Base-by-base conservation (phyloP, 768 basidiomycete species). In the Xanthoconium purpureum region DNA sequence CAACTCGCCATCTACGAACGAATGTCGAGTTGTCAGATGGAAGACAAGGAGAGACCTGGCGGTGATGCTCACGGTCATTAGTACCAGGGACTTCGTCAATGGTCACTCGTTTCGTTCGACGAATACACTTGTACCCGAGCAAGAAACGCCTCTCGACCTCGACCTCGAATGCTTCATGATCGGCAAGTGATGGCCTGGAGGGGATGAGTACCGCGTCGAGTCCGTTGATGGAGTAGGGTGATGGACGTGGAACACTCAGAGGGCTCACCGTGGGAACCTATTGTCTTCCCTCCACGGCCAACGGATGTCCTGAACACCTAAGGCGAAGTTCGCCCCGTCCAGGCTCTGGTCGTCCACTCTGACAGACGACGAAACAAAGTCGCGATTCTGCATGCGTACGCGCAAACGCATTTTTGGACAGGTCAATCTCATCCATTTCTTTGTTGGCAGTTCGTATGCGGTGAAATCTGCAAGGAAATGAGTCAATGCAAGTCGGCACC, bases 391-490 rank as follows among this genome's bases (percentile, higher is more conserved):
- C 0, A 13, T 38, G 7, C 57, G 59, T 24, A 67, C 54, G 28
- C 67, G 64, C 33, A 67, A 55, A 1, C 66, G 67, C 53, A 67
- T 50, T 42, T 44, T 69, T 29, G 66, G 67, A 12, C 47, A 47
- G 45, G 69, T 29, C n/a, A 64, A 3, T 12, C 24, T 55, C 53
- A 66, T 48, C 59, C 62, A 62, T 44, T 48, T 64, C 24, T 55
- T 60, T 10, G 65, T 54, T 1, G 66, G 66, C 2, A 67, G 30
- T 6, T 66, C 67, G 38, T 47, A 60, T 29, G 67, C 67, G 43
- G 53, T 64, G 52, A 67, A 69, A 28, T 64, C 66, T 67, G 37
- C n/a, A 14, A 35, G 15, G n/a, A 47, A 35, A 32, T 2, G 29
- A 3, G 28, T 18, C 24, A 5, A 18, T 45, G 12, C 15, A n/a